Percentiles rank a stretch among this genome's conserved stretches.
phyloP scores from a whole-genome alignment of 345 rosid species.

The Sonneratia alba region DNA sequence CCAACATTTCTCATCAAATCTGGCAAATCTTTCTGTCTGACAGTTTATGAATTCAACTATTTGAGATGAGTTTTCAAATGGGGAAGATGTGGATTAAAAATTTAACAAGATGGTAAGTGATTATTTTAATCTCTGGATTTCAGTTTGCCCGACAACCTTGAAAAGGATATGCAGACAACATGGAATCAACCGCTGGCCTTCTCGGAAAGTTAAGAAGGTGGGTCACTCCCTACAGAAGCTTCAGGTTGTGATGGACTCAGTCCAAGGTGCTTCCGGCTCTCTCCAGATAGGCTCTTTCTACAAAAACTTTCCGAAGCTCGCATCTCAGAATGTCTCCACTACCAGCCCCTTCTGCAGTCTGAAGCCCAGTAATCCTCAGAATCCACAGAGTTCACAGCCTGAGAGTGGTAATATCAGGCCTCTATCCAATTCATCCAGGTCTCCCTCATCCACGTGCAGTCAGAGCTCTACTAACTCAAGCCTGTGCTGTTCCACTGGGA shows the following conservation, averaged over 20 bases:
- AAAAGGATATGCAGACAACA: constrained; percentile 92
- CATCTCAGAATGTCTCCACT: constrained; percentile 36
- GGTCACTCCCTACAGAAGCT: constrained; percentile 80
- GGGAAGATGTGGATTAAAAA: no score
- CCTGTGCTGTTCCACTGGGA: constrained; percentile 60
- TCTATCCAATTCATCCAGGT: constrained; percentile 27
- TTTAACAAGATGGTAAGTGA: not conserved
- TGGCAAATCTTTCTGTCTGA: not conserved
- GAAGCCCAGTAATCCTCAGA: constrained; percentile 15
- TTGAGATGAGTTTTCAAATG: not conserved
- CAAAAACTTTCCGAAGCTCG: constrained; percentile 52
- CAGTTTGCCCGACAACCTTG: constrained; percentile 98
- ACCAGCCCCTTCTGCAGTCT: constrained; percentile 19
- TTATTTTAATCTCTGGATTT: constrained; percentile 17
- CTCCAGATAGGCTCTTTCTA: constrained; percentile 61
- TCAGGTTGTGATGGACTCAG: constrained; percentile 70
- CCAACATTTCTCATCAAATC: not conserved
- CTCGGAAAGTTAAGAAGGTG: constrained; percentile 91
- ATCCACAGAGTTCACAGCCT: constrained; percentile 19
- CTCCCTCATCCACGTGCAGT: constrained; percentile 64
- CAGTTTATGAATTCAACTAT: not conserved
- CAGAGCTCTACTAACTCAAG: constrained; percentile 62
- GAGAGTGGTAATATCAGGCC: constrained; percentile 17
- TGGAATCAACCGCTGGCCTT: constrained; percentile 90
- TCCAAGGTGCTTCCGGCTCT: constrained; percentile 62